Base-by-base conservation (phyloP, 1,284 basidiomycete species). In the Apiotrichum gracile region DNA sequence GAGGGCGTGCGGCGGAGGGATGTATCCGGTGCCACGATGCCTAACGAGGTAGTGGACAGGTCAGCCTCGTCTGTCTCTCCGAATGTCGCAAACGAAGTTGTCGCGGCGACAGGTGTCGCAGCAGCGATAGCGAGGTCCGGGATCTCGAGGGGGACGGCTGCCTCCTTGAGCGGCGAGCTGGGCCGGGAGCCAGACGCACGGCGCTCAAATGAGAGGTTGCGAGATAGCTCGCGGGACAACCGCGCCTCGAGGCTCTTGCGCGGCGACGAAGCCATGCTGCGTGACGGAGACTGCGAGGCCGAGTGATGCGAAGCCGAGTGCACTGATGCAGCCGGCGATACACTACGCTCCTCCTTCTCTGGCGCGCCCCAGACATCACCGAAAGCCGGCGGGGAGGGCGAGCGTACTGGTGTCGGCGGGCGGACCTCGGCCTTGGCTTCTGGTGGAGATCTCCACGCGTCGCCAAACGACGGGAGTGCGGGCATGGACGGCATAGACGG, bases 161-260 rank as follows among this genome's bases (percentile, higher is more conserved):
- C 37, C 1, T 16, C n/a, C n/a, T 34, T 34, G 38, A 49, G 47
- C 6, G 47, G 38, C 3, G 47, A 49, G 29, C 47, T 37, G 21
- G 47, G 22, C 3, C 38, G 46, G 2, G 34, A 37, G 5, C 16
- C 14, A 4, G 45, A 35, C 8, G 31, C 22, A 34, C 33, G 31
- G 13, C 24, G 46, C 26, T 39, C 46, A 19, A 24, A 12, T 12
- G 37, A 27, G 31, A 45, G 43, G 26, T n/a, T 27, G 25, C 46
- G 35, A 10, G 45, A 40, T 19, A 35, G 38, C 17, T 49, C 47
- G 39, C 29, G 39, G 4, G 49, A 50, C 14, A 40, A 14, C n/a
- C 41, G 49, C 22, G 39, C 40, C 27, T 49, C 48, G 24, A 49
- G 22, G 40, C 48, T 49, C 31, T 41, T 35, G 17, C 33, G 44